Evolutionary conservation across 2,329 filamentous ascomycete genomes (phyloP), one percentile per base, ranked within the genome.

Genomic region (Ophidiomyces ophidiicola): DNA sequence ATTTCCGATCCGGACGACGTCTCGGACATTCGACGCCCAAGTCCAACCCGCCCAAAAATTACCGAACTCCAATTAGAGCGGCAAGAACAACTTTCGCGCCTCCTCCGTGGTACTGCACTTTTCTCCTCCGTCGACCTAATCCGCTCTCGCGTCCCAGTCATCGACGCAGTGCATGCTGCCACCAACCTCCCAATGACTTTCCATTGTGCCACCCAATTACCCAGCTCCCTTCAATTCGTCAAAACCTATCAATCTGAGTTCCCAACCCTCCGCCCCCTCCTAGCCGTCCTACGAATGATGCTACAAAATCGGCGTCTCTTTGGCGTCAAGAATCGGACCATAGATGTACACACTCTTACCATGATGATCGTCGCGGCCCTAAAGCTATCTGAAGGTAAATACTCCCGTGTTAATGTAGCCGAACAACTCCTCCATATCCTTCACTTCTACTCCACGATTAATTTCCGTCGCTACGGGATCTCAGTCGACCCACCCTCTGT

Each of bases 351-450:
- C 49, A 59, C 65, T 8, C 56, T 75, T 6, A 64, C 74, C 49
- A 69, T 75, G 58, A 70, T 77, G 61, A 54, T 77, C 12, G 67
- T 71, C 10, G 69, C 71, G 4, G 66, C 68, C 19, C 53, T 76
- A 19, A 68, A 67, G 45, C 59, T 67, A 44, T 56, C 55, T 21
- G 57, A 61, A 20, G 57, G 50, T 41, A 49, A 51, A 32, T 59
- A 50, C 36, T 44, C 46, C 29, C 49, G 49, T 1, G 40, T 48
- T 20, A 43, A 54, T 36, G 49, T 63, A 2, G 39, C 49, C 25
- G 42, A 54, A 36, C 64, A 66, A 15, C 58, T 78, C 2, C 49
- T 70, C 2, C 53, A 58, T 18, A 61, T 76, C 42, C 53, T 78
- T 1, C 44, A 60, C 2, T 68, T 73, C 47, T 76, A 70, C 52